These are phyloP conservation scores for Aspergillus floridensis DNA, from an alignment of 2,329 filamentous ascomycete species.

Conservation along the genomic window DNA sequence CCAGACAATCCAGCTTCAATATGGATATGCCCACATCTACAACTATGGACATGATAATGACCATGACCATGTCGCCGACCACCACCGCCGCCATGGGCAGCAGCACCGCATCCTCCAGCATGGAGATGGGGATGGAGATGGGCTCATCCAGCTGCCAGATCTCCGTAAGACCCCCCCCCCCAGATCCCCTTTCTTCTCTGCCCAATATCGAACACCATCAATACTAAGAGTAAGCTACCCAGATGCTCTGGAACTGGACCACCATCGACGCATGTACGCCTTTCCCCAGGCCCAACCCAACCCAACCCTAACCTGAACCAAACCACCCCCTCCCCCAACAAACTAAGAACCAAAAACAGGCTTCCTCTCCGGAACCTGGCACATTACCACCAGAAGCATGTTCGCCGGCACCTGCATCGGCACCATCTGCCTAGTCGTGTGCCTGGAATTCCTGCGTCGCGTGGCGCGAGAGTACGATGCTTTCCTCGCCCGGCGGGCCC, in stretches of 20 bases:
- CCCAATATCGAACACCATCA: not conserved
- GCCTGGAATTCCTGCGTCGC: slow-evolving; percentile 70
- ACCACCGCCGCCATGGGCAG: slow-evolving; percentile 9
- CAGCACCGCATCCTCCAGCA: slow-evolving; percentile 4
- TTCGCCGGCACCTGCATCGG: slow-evolving; percentile 81
- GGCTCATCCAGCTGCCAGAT: slow-evolving; percentile 41
- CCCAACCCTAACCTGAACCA: not conserved
- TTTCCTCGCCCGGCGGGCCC: slow-evolving; percentile 56
- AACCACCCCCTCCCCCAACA: slow-evolving; percentile 15
- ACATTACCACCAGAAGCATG: slow-evolving; percentile 65
- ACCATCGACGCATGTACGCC: slow-evolving; percentile 26
- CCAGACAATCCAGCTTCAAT: not conserved
- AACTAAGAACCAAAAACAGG: slow-evolving; percentile 27
- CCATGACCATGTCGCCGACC: slow-evolving; percentile 10
- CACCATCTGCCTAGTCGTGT: slow-evolving; percentile 69
- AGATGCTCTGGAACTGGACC: slow-evolving; percentile 34
- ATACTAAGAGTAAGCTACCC: not conserved
- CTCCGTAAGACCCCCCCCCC: slow-evolving; percentile 19
- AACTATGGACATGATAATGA: not conserved
- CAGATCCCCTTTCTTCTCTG: too few relatives aligned
- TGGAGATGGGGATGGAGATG: slow-evolving; percentile 56
- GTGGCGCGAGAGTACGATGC: slow-evolving; percentile 70
- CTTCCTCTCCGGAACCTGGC: slow-evolving; percentile 70
- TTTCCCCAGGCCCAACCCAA: not conserved
- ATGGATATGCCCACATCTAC: not conserved